Evolutionary conservation across 148 eudicot genomes (phyloP), one percentile per base, ranked within the genome.

Genomic region (Persicaria tinctoria): DNA sequence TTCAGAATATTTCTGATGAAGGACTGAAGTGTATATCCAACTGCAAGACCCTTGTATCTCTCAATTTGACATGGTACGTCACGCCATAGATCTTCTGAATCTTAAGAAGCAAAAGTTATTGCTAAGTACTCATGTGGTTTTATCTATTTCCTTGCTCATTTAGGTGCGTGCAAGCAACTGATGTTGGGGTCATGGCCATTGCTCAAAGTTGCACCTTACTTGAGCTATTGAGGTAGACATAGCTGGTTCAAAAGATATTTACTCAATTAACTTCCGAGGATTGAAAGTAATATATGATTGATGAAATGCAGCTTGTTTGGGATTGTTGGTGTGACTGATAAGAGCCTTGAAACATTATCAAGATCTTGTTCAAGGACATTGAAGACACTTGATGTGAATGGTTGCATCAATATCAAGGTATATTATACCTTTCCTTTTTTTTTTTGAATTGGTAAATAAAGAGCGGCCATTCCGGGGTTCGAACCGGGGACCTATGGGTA

Each of bases 401-500:
- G 98, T 64, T 94, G 98, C 81, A 83, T 86, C 23, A 90, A 90
- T 83, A 89, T 94, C 78, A 88, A 94, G 97, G 98, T 91, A 84
- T 14, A n/a, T 66, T 8, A 56, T 49, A 70, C 55, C 74, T 8
- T 18, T 8, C 2, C 23, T 14, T 51, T 46, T 48, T n/a, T n/a
- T n/a, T n/a, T n/a, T n/a, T n/a, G n/a, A n/a, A n/a, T n/a, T n/a
- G n/a, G n/a, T n/a, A n/a, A n/a, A n/a, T n/a, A n/a, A n/a, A n/a
- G n/a, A n/a, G n/a, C n/a, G n/a, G n/a, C n/a, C n/a, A n/a, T n/a
- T n/a, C n/a, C n/a, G n/a, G n/a, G n/a, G n/a, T n/a, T n/a, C n/a
- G n/a, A n/a, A n/a, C n/a, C n/a, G n/a, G n/a, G n/a, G n/a, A n/a
- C n/a, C n/a, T n/a, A n/a, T n/a, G n/a, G n/a, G n/a, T n/a, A n/a